Evolutionary conservation across 2,329 filamentous ascomycete species (phyloP).

Genomic region (Diaporthe citriasiana): DNA sequence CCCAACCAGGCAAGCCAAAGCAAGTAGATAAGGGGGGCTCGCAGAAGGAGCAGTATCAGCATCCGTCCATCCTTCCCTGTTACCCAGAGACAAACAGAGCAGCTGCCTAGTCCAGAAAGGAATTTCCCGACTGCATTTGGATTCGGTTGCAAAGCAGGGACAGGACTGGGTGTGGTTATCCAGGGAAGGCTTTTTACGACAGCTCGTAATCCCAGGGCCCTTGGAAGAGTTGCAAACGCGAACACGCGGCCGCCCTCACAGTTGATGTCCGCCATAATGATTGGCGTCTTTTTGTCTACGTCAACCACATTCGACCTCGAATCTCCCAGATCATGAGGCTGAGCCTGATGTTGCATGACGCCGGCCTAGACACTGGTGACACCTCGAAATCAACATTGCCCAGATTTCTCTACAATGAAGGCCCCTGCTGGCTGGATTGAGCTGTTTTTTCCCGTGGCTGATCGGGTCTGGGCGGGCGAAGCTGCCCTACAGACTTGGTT

Average conservation of each 20-base stretch:
- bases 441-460: constrained; percentile 7
- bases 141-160: not conserved
- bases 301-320: constrained; percentile 6
- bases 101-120: not conserved
- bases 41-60: constrained; percentile 13
- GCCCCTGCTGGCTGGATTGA: not conserved
- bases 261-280: not conserved
- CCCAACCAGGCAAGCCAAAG: no score
- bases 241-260: not conserved
- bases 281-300: constrained; percentile 1
- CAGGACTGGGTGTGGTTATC: not conserved
- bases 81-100: not conserved
- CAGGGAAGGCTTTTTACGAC: not conserved
- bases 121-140: not conserved
- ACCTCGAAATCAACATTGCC: constrained; percentile 19
- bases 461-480: not conserved
- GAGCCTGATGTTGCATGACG: not conserved
- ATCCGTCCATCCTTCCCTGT: constrained; percentile 14
- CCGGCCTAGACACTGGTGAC: constrained; percentile 8
- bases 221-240: not conserved
- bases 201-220: not conserved
- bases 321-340: constrained; percentile 3
- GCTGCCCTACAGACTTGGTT: not conserved
- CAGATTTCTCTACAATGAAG: not conserved
- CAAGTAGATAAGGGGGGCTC: not conserved